phyloP scores from a whole-genome alignment of 495 filamentous ascomycete species.

The Aspergillus sclerotiicarbonarius region DNA sequence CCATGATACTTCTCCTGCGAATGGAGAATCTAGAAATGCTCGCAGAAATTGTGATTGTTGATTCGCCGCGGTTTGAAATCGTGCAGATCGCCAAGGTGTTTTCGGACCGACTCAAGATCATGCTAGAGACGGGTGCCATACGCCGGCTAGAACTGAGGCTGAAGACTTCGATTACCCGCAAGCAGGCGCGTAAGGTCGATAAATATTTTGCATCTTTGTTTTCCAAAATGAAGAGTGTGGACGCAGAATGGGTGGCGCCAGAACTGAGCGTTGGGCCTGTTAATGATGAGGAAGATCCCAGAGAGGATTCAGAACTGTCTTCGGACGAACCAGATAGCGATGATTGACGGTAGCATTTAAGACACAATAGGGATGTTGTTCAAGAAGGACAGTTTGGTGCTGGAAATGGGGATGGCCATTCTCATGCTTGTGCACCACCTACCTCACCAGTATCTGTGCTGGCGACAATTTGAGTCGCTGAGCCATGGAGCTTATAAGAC shows the following conservation, averaged over 20 bases:
- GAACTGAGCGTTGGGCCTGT: constrained; percentile 1
- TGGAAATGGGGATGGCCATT: too few species aligned
- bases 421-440: too few species aligned
- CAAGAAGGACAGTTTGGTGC: too few species aligned
- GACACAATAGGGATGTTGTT: too few species aligned
- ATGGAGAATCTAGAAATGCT: constrained; percentile 1
- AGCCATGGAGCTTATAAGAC: too few species aligned
- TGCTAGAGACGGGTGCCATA: background rate
- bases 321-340: background rate
- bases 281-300: background rate
- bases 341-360: background rate
- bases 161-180: background rate
- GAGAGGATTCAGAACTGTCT: background rate
- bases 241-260: constrained; percentile 1
- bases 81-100: background rate
- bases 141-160: background rate
- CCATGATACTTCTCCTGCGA: background rate
- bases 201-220: constrained; percentile 2
- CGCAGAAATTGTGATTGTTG: background rate
- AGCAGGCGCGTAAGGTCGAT: background rate
- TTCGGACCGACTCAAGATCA: background rate
- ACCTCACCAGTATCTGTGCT: too few species aligned
- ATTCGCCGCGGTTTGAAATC: background rate
- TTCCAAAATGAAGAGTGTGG: background rate
- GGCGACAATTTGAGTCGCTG: too few species aligned